phyloP scores from a whole-genome alignment of 2,329 filamentous ascomycete genomes.

The Pyricularia sp. region DNA sequence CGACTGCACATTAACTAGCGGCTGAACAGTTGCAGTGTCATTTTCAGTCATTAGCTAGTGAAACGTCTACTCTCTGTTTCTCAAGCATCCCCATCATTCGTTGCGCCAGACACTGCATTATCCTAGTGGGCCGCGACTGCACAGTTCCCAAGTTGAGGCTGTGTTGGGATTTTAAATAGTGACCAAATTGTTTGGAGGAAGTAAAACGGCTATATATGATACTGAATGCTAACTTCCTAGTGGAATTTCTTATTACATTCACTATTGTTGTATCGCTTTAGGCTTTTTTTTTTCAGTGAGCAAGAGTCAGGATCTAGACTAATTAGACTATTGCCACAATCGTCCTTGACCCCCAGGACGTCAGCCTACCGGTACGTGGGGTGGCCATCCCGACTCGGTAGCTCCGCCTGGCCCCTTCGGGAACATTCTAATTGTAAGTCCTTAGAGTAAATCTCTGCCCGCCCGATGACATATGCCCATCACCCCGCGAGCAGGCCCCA shows the following conservation, averaged over 20 bases:
- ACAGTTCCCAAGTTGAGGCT: background rate
- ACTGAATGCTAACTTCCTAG: too few relatives aligned
- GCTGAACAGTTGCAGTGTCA: background rate
- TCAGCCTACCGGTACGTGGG: background rate
- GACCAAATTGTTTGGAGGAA: too few relatives aligned
- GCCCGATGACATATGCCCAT: constrained; percentile 21
- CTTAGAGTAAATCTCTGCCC: constrained; percentile 11
- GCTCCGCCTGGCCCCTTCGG: constrained; percentile 5
- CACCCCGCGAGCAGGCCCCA: constrained; percentile 2
- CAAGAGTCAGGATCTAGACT: too few relatives aligned
- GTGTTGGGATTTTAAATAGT: background rate
- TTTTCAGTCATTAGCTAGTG: background rate
- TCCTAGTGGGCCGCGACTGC: background rate
- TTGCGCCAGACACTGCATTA: background rate
- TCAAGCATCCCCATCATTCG: background rate
- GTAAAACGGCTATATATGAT: too few relatives aligned
- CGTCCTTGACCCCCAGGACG: background rate
- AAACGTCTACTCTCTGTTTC: background rate
- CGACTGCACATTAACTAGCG: background rate
- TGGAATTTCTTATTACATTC: too few relatives aligned
- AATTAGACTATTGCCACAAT: background rate
- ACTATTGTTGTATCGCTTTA: too few relatives aligned
- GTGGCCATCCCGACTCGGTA: background rate
- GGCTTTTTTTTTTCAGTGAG: too few relatives aligned
- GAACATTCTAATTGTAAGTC: constrained; percentile 13